A percentile compares a stretch with the other conserved stretches of the same genome.
Evolutionary conservation across 495 filamentous ascomycete species (phyloP).

Genomic region (Friedmanniomyces endolithicus): DNA sequence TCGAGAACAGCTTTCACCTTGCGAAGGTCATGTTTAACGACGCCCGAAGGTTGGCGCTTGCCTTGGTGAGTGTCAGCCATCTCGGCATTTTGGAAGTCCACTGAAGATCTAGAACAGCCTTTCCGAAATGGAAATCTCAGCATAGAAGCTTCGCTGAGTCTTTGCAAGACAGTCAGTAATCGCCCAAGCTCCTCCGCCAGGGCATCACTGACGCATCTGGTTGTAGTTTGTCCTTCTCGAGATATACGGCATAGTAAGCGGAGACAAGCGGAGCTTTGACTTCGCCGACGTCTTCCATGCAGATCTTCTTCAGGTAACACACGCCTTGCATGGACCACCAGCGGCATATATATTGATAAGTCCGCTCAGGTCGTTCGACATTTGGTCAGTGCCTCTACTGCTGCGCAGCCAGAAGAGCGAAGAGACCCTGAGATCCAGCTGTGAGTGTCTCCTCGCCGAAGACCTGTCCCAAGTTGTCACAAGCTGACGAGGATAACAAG

Average conservation of each 20-base stretch:
- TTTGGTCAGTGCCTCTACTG: background rate
- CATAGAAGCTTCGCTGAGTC: background rate
- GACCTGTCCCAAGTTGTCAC: background rate
- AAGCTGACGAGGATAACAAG: background rate
- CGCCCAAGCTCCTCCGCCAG: no score
- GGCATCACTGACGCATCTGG: no score
- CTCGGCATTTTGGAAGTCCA: background rate
- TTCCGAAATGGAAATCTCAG: background rate
- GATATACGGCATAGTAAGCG: constrained; percentile 6
- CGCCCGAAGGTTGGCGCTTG: constrained; percentile 1
- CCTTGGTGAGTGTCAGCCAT: background rate
- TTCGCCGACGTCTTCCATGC: constrained; percentile 8
- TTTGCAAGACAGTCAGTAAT: background rate
- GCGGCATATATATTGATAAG: no score
- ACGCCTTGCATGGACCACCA: no score
- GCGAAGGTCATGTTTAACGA: constrained; percentile 8
- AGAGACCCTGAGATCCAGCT: background rate
- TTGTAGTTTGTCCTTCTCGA: constrained; percentile 5
- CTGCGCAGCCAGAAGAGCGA: background rate
- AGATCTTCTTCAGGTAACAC: background rate
- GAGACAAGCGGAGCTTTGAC: constrained; percentile 7
- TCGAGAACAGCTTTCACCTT: background rate
- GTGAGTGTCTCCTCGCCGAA: background rate
- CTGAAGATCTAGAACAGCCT: background rate
- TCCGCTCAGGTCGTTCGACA: background rate